Evolutionary conservation across 2,329 filamentous ascomycete genomes (phyloP).

Genomic region (Paraphaeosphaeria sporulosa): DNA sequence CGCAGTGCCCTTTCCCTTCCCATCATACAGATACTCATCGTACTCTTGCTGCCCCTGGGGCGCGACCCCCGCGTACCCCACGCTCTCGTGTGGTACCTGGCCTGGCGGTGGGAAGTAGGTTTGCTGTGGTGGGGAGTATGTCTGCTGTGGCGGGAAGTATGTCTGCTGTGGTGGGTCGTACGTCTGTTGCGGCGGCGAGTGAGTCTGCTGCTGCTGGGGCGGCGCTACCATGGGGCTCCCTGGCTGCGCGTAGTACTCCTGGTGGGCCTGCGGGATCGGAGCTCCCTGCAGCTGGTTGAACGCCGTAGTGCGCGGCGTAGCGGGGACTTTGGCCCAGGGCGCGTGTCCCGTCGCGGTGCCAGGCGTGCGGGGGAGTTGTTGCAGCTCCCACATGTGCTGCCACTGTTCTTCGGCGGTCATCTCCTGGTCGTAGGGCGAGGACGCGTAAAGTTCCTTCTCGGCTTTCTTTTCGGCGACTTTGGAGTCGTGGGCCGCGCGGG

Average conservation of each 20-base stretch:
- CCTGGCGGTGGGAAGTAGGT: constrained; percentile 2
- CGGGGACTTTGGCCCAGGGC: constrained; percentile 35
- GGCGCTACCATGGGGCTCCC: constrained; percentile 18
- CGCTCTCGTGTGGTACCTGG: constrained; percentile 10
- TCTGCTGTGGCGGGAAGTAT: constrained; percentile 4
- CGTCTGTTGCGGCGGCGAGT: not conserved
- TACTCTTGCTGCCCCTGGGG: constrained; percentile 28
- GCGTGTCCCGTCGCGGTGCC: constrained; percentile 27
- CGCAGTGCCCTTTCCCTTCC: constrained; percentile 31
- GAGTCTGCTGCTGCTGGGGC: not conserved
- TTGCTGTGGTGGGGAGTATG: not conserved
- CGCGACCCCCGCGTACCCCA: constrained; percentile 20
- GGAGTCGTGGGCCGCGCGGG: constrained; percentile 32
- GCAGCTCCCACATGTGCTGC: constrained; percentile 53
- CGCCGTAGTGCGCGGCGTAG: constrained; percentile 46
- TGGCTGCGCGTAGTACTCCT: constrained; percentile 14
- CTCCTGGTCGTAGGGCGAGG: constrained; percentile 37
- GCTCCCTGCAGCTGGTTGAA: constrained; percentile 35
- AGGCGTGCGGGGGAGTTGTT: constrained; percentile 47
- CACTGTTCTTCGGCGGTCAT: constrained; percentile 49
- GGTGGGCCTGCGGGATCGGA: no score
- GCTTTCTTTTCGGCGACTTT: constrained; percentile 44
- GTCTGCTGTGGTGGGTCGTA: constrained; percentile 5
- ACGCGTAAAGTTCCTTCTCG: constrained; percentile 44
- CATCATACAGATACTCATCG: constrained; percentile 30